A percentile compares a stretch with the other conserved stretches of the same genome.
Conservation (phyloP, 192 early-diverging fungal genomes). For the Coemansia sp. region DNA sequence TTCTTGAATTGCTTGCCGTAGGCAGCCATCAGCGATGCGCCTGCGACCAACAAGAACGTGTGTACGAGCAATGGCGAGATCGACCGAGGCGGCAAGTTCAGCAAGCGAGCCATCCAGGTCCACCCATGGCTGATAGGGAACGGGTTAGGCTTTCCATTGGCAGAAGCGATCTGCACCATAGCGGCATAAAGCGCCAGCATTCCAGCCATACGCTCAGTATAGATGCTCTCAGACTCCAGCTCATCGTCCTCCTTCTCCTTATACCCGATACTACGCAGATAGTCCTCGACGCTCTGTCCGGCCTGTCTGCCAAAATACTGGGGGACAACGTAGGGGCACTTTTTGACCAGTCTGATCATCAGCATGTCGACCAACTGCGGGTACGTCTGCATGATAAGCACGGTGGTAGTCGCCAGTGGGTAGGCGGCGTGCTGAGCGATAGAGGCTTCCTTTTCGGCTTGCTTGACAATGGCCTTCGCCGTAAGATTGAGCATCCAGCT, state of each 20-base stretch:
- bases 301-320: slow-evolving; percentile 22
- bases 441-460: slow-evolving; percentile 47
- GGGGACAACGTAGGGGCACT: slow-evolving; percentile 49
- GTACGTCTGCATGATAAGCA: slow-evolving; percentile 29
- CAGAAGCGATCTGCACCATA: slow-evolving; percentile 33
- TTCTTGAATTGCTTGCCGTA: slow-evolving; percentile 43
- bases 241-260: slow-evolving; percentile 38
- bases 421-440: slow-evolving; percentile 33
- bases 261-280: slow-evolving; percentile 35
- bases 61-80: slow-evolving; percentile 47
- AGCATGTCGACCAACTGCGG: slow-evolving; percentile 39
- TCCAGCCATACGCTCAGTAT: slow-evolving; percentile 44
- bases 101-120: slow-evolving; percentile 51
- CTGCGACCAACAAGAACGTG: slow-evolving; percentile 44
- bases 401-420: slow-evolving; percentile 35
- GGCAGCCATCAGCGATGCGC: slow-evolving; percentile 31
- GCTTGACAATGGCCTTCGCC: slow-evolving; percentile 47
- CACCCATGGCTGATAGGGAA: slow-evolving; percentile 31
- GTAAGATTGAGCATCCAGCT: slow-evolving; percentile 49
- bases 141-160: slow-evolving; percentile 11
- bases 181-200: slow-evolving; percentile 50
- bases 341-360: slow-evolving; percentile 46
- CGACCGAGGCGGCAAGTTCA: slow-evolving; percentile 32
- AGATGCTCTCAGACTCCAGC: slow-evolving; percentile 38
- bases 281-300: slow-evolving; percentile 26